Evolutionary conservation across 176 grass and related monocot genomes (phyloP), one percentile per base, ranked within the genome.

Genomic region (Elymus sibiricus): DNA sequence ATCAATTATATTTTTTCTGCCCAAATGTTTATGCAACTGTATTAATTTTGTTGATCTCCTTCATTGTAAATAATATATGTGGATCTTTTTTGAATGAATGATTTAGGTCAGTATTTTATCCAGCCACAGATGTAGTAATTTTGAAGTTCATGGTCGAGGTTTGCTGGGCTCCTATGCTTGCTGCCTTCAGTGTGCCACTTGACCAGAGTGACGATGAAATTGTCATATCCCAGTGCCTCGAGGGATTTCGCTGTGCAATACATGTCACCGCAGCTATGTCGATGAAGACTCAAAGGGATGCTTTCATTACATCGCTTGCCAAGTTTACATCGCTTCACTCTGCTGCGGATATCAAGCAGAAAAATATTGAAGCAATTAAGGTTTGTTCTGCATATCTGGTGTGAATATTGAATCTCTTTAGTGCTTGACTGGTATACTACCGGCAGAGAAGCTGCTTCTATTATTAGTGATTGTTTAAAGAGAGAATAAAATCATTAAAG

Each of bases 151-250:
- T 99, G 97, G 92, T 99, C 9, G 97, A 99, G 87, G 92, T 93
- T 66, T 99, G 97, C 85, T 99, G 97, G 97, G 97, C 97, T 78
- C 97, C 97, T 60, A 99, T 99, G 97, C 86, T 99, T 88, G 97
- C 94, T 71, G 97, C 97, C 32, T 99, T 99, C 87, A 99, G 97
- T 77, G 97, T 99, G 75, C 97, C 97, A 83, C 92, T 99, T 87
- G 97, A 99, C 85, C 94, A 88, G 83, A 99, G 88, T 79, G 97
- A 92, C 21, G 94, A 99, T 15, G 92, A 96, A 83, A 86, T 91
- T 56, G 84, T 96, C 37, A 91, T 94, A 90, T 85, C 90, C 22
- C 92, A 94, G 88, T 99, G 97, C 72, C 88, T 99, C 73, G 92
- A 99, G 90, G 97, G 97, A 78, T 96, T 99, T 88, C 94, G 94